Percentiles rank a stretch among this genome's conserved stretches.
phyloP scores from a whole-genome alignment of 2,329 filamentous ascomycete species.

The Calonectria honghensis region DNA sequence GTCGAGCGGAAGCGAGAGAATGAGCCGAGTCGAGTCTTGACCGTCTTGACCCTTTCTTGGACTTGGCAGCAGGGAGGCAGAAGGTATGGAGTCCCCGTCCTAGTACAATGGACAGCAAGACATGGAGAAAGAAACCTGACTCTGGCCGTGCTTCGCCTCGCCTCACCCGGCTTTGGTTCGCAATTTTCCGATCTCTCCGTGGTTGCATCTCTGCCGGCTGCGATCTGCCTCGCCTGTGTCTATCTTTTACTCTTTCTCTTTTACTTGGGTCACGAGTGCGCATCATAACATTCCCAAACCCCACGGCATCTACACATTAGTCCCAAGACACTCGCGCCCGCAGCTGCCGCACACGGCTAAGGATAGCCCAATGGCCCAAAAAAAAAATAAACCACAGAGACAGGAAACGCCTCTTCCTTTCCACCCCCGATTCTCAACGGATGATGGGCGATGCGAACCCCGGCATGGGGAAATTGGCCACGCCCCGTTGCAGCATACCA shows the following conservation, averaged over 20 bases:
- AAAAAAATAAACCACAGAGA: neutral
- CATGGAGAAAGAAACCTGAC: constrained; percentile 24
- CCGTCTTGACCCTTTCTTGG: neutral
- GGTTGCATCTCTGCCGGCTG: neutral
- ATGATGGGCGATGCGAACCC: constrained; percentile 35
- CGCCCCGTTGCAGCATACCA: constrained; percentile 40
- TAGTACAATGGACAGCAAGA: neutral
- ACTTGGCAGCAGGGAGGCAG: constrained; percentile 4
- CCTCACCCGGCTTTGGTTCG: constrained; percentile 20
- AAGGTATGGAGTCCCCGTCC: constrained; percentile 6
- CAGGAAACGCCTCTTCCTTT: constrained; percentile 7
- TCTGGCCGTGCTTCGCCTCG: constrained; percentile 13
- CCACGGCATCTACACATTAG: neutral
- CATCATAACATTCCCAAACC: constrained; percentile 13
- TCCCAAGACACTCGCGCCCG: neutral
- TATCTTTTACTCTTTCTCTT: neutral
- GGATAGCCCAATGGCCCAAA: neutral
- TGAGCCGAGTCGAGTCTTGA: constrained; percentile 14
- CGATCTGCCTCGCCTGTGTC: constrained; percentile 2
- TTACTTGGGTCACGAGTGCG: neutral
- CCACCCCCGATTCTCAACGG: constrained; percentile 33
- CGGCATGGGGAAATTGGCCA: constrained; percentile 40
- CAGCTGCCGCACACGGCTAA: neutral
- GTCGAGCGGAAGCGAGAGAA: constrained; percentile 16
- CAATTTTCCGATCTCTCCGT: constrained; percentile 25